Percentiles rank a stretch among this genome's conserved stretches.
Conservation (phyloP, 2,329 filamentous ascomycete species). For the Fusarium cicatricum region DNA sequence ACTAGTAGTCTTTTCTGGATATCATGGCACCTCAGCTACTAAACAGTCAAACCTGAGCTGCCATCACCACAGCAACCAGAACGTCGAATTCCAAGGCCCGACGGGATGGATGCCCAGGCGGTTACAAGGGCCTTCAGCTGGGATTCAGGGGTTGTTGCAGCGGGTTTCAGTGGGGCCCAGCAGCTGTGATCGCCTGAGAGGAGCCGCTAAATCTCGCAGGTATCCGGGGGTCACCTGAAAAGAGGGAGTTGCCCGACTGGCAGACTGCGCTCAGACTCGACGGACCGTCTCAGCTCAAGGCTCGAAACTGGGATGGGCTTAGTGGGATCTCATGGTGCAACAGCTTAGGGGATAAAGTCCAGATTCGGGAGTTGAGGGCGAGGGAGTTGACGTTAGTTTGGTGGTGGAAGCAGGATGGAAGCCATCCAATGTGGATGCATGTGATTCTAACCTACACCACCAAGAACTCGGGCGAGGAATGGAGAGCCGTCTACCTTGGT, state of each 20-base stretch:
- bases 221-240: too few relatives aligned
- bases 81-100: constrained; percentile 1
- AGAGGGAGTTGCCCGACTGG: too few relatives aligned
- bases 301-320: constrained; percentile 9
- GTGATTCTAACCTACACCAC: too few relatives aligned
- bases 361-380: background rate
- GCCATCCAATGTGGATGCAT: too few relatives aligned
- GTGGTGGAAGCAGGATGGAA: constrained; percentile 3
- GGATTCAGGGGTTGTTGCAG: background rate
- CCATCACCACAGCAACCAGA: constrained; percentile 30
- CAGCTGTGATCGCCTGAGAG: constrained; percentile 7
- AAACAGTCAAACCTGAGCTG: too few relatives aligned
- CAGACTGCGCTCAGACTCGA: too few relatives aligned
- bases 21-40: background rate
- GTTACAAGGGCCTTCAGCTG: background rate
- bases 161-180: background rate
- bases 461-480: too few relatives aligned
- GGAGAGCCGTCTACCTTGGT: too few relatives aligned
- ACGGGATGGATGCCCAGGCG: background rate
- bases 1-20: constrained; percentile 13
- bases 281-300: too few relatives aligned
- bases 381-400: background rate
- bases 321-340: constrained; percentile 18
- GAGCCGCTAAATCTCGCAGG: background rate
- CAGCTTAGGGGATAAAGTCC: constrained; percentile 2